Conservation (phyloP, 2,329 filamentous ascomycete genomes). For the Ceratocystis colombiana region DNA sequence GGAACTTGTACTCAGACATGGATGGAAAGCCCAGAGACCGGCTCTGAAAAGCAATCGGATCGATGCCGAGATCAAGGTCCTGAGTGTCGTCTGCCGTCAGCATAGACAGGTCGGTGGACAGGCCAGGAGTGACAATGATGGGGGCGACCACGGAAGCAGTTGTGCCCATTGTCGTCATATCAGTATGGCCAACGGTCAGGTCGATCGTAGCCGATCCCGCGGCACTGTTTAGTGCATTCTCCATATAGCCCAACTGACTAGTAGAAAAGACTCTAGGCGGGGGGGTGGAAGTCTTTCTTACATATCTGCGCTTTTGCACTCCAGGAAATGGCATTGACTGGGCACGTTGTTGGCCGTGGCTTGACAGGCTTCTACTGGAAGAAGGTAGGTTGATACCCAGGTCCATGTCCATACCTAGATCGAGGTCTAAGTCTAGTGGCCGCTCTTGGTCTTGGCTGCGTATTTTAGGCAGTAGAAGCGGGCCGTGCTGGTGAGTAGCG, state of each 20-base stretch:
- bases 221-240: not conserved
- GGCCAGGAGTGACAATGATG: not conserved
- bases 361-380: conserved; percentile 39
- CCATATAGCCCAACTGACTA: conserved; percentile 1
- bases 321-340: conserved; percentile 9
- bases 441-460: conserved; percentile 63
- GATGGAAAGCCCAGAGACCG: conserved; percentile 10
- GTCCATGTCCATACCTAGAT: conserved; percentile 1
- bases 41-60: not conserved
- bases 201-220: not conserved
- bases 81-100: conserved; percentile 4
- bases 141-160: not conserved
- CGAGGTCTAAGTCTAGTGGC: not conserved
- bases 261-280: conserved; percentile 1
- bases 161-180: not conserved
- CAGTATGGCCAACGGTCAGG: not conserved
- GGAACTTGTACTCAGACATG: conserved; percentile 13
- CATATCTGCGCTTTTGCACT: conserved; percentile 17
- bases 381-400: not conserved
- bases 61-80: not conserved
- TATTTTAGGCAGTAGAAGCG: conserved; percentile 74
- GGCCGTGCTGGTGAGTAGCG: conserved; percentile 67
- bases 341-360: not conserved
- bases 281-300: not conserved
- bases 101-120: not conserved